Percentiles rank a stretch among this genome's conserved stretches.
Conservation (phyloP, 2,329 filamentous ascomycete species). For the Aspergillus bombycis region DNA sequence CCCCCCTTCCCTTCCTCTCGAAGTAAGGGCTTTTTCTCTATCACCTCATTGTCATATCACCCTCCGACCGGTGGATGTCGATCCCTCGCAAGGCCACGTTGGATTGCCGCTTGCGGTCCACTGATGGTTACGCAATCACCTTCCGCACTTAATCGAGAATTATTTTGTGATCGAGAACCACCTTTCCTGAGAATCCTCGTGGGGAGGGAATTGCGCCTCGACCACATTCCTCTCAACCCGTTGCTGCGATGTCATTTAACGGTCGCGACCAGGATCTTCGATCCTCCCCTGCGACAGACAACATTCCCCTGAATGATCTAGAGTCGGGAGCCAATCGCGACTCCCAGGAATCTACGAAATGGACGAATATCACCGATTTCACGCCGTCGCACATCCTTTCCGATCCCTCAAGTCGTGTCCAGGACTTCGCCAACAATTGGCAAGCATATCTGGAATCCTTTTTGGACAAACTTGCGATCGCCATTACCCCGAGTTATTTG, state of each 20-base stretch:
- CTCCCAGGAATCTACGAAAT: constrained; percentile 15
- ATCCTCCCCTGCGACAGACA: constrained; percentile 27
- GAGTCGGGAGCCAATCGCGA: constrained; percentile 25
- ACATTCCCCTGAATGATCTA: constrained; percentile 34
- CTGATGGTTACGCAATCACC: constrained; percentile 9
- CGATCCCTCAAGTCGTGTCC: constrained; percentile 13
- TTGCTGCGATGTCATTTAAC: constrained; percentile 18
- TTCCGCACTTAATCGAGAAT: not conserved
- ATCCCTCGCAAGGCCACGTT: not conserved
- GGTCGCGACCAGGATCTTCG: constrained; percentile 16
- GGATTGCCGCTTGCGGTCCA: constrained; percentile 5
- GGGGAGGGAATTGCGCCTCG: constrained; percentile 16
- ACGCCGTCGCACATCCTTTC: constrained; percentile 25
- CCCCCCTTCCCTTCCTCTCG: not conserved
- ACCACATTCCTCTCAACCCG: not conserved
- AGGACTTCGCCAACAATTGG: constrained; percentile 30
- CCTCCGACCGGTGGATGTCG: not conserved
- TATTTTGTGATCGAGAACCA: not conserved
- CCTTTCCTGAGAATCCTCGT: not conserved
- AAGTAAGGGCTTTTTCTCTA: not conserved
- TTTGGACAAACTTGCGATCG: constrained; percentile 31
- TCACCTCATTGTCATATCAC: not conserved
- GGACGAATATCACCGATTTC: constrained; percentile 29
- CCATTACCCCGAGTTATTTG: constrained; percentile 41
- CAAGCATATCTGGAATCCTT: constrained; percentile 25